A percentile compares a stretch with the other conserved stretches of the same genome.
These are phyloP conservation scores for Fusarium sp. DNA, from an alignment of 2,329 filamentous ascomycete genomes.

Conservation along the genomic window DNA sequence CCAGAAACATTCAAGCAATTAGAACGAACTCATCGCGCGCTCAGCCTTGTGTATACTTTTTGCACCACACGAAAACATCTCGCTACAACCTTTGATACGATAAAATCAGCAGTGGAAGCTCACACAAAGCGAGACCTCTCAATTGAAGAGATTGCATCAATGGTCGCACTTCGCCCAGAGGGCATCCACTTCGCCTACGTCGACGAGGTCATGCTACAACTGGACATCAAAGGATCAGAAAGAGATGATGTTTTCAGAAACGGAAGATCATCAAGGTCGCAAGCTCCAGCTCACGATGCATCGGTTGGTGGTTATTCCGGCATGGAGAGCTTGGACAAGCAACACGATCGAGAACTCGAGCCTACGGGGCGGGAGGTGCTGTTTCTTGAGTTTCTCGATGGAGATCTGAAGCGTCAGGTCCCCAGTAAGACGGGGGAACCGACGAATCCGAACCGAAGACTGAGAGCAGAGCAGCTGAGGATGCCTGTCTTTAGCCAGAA, in stretches of 20 bases:
- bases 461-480: slow-evolving; percentile 83
- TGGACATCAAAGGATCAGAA: slow-evolving; percentile 79
- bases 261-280: slow-evolving; percentile 59
- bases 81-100: slow-evolving; percentile 90
- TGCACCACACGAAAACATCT: slow-evolving; percentile 93
- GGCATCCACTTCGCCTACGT: slow-evolving; percentile 88
- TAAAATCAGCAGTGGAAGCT: slow-evolving; percentile 85
- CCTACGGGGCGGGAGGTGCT: slow-evolving; percentile 74
- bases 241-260: slow-evolving; percentile 72
- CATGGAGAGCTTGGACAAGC: slow-evolving; percentile 55
- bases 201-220: slow-evolving; percentile 84
- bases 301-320: slow-evolving; percentile 70
- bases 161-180: slow-evolving; percentile 81
- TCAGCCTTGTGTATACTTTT: slow-evolving; percentile 96
- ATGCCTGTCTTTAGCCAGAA: slow-evolving; percentile 95
- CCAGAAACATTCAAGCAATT: slow-evolving; percentile 79
- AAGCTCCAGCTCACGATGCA: slow-evolving; percentile 64
- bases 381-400: slow-evolving; percentile 93
- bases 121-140: slow-evolving; percentile 79
- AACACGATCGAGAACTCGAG: slow-evolving; percentile 15
- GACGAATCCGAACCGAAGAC: slow-evolving; percentile 73
- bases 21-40: slow-evolving; percentile 81
- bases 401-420: slow-evolving; percentile 87
- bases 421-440: slow-evolving; percentile 77
- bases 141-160: slow-evolving; percentile 83